phyloP scores from a whole-genome alignment of 139 green algal genomes.

The Chlamydomonas eustigma region DNA sequence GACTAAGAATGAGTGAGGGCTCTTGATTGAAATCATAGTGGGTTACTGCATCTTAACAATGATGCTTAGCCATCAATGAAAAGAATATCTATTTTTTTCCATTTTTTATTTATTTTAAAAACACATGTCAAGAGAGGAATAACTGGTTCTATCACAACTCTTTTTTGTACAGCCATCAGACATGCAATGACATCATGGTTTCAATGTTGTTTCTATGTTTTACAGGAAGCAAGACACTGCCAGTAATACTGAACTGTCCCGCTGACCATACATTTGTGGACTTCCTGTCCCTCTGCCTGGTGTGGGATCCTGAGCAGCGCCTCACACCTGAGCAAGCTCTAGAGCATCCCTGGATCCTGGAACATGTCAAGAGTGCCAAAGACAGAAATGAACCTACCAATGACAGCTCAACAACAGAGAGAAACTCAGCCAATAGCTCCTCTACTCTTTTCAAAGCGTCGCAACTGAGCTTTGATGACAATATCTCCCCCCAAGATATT shows the following conservation, averaged over 20 bases:
- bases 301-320: slow-evolving; percentile 64
- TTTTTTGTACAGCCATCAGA: not conserved
- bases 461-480: too few relatives aligned
- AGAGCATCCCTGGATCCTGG: slow-evolving; percentile 6
- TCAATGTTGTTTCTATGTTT: not conserved
- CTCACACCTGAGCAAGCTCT: slow-evolving; percentile 74
- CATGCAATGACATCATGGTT: not conserved
- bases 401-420: too few relatives aligned
- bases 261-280: slow-evolving; percentile 53
- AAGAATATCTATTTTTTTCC: not conserved
- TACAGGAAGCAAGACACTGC: not conserved
- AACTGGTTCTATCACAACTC: not conserved
- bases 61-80: not conserved
- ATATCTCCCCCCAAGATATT: too few relatives aligned
- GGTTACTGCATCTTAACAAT: not conserved
- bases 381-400: too few relatives aligned
- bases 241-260: slow-evolving; percentile 44
- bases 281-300: slow-evolving; percentile 61
- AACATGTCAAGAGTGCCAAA: not conserved
- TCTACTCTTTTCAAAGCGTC: too few relatives aligned
- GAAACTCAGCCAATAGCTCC: too few relatives aligned
- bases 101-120: not conserved
- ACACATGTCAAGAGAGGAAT: not conserved
- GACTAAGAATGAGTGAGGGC: not conserved
- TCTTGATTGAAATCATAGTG: not conserved